Evolutionary conservation across 345 rosid species (phyloP), one percentile per base, ranked within the genome.

Genomic region (Limnanthes douglasii): DNA sequence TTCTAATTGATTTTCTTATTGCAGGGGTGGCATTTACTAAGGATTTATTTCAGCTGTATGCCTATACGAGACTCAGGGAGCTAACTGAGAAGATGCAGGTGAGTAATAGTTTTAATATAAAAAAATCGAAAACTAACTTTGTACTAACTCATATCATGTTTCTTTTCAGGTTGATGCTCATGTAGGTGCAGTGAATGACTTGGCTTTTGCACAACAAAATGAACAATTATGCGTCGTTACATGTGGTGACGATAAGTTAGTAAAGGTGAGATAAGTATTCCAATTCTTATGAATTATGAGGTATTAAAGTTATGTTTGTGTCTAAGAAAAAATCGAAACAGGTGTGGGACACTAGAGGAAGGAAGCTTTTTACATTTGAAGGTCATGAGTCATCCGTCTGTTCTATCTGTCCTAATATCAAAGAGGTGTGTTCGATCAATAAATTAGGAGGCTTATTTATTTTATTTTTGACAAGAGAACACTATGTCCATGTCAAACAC

Each of bases 1-100:
- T 31, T 43, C 57, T 44, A 52, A 37, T 58, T 12, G 33, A n/a
- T n/a, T n/a, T n/a, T n/a, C n/a, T n/a, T n/a, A n/a, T n/a, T n/a
- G 61, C 69, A 81, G 94, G 94, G 29, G 72, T 47, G 59, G 80
- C 94, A 21, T 81, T 73, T 66, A 68, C 58, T 22, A 76, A 70
- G 59, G 75, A 76, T 45, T 57, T 81, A 47, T 53, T 73, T 54
- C 94, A 81, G 47, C 54, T 81, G 55, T 81, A 73, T 59, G 43
- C 71, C 14, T 70, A 63, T 57, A 31, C 31, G 48, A 78, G 72
- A 43, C 45, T 72, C 18, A 61, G 60, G 60, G 78, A 72, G 31
- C 53, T 79, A 18, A 61, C 61, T 18, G 78, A 72, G 57, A 78
- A 57, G 15, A 40, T 54, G 37, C 80, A 71, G 92, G 92, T 66